Evolutionary conservation across 2,329 filamentous ascomycete genomes (phyloP).

Genomic region (Karstenula rhodostoma): DNA sequence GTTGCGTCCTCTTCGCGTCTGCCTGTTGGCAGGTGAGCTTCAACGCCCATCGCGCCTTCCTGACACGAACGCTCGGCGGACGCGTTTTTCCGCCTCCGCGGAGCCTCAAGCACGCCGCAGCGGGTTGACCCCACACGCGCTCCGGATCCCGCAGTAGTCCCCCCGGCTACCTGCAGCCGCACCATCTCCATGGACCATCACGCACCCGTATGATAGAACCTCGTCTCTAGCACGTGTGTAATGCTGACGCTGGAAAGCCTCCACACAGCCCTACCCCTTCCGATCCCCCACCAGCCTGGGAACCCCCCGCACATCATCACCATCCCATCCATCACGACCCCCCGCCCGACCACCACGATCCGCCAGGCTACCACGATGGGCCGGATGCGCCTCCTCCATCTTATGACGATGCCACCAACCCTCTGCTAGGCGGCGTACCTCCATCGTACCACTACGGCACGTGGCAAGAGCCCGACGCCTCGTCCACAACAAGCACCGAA

Average conservation of each 20-base stretch:
- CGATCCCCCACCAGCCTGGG: conserved; percentile 5
- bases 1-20: conserved; percentile 22
- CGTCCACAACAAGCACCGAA: conserved; percentile 41
- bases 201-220: not conserved
- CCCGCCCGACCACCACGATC: conserved; percentile 23
- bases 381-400: conserved; percentile 44
- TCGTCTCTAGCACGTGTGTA: not conserved
- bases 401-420: conserved; percentile 43
- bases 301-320: not conserved
- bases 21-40: conserved; percentile 25
- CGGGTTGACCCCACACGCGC: conserved; percentile 7
- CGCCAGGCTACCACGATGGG: conserved; percentile 20
- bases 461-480: conserved; percentile 38
- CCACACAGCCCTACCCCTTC: not conserved
- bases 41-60: conserved; percentile 24
- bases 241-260: conserved; percentile 20
- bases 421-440: conserved; percentile 35
- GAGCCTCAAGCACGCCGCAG: not conserved
- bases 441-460: conserved; percentile 42
- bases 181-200: conserved; percentile 4
- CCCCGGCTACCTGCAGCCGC: not conserved
- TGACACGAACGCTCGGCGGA: conserved; percentile 30
- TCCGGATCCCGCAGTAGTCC: not conserved
- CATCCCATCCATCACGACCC: conserved; percentile 19
- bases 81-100: conserved; percentile 20